Percentiles rank a stretch among this genome's conserved stretches.
These are phyloP conservation scores for Simplicillium sp. DNA, from an alignment of 2,329 filamentous ascomycete species.

Conservation along the genomic window DNA sequence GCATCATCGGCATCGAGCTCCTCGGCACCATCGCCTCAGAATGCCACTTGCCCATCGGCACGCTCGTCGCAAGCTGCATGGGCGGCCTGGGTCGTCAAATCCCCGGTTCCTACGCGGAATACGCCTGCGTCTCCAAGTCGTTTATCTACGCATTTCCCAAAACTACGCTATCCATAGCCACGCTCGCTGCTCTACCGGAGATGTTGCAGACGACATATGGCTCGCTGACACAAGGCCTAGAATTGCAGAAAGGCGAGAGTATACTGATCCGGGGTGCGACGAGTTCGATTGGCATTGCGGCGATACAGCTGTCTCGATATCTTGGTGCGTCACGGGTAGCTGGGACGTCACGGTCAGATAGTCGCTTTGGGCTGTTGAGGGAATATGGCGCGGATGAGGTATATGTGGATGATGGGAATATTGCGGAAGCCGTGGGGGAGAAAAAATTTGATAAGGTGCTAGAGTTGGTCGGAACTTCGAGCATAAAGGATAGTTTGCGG, in stretches of 20 bases:
- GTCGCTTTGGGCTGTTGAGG: background rate
- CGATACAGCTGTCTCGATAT: constrained; percentile 1
- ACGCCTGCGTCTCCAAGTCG: background rate
- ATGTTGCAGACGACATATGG: constrained; percentile 3
- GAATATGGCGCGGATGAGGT: constrained; percentile 1
- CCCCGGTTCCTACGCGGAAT: constrained; percentile 2
- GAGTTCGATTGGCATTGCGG: constrained; percentile 1
- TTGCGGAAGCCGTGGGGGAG: background rate
- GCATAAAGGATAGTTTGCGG: constrained; percentile 1
- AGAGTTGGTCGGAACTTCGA: constrained; percentile 1
- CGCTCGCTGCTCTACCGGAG: constrained; percentile 1
- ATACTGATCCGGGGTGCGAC: constrained; percentile 1
- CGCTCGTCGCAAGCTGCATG: constrained; percentile 12
- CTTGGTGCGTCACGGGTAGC: constrained; percentile 1
- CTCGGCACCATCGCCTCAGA: background rate
- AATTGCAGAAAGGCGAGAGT: background rate
- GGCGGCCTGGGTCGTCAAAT: constrained; percentile 1
- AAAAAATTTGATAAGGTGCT: constrained; percentile 1
- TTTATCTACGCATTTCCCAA: constrained; percentile 1
- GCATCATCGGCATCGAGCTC: constrained; percentile 2
- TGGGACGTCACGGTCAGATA: background rate
- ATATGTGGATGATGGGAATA: background rate
- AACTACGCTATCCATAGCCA: background rate
- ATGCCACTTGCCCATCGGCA: constrained; percentile 21
- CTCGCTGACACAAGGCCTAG: background rate